Percentiles rank a stretch among this genome's conserved stretches.
These are phyloP conservation scores for Diaporthe citrichinensis DNA, from an alignment of 2,329 filamentous ascomycete genomes.

Conservation along the genomic window DNA sequence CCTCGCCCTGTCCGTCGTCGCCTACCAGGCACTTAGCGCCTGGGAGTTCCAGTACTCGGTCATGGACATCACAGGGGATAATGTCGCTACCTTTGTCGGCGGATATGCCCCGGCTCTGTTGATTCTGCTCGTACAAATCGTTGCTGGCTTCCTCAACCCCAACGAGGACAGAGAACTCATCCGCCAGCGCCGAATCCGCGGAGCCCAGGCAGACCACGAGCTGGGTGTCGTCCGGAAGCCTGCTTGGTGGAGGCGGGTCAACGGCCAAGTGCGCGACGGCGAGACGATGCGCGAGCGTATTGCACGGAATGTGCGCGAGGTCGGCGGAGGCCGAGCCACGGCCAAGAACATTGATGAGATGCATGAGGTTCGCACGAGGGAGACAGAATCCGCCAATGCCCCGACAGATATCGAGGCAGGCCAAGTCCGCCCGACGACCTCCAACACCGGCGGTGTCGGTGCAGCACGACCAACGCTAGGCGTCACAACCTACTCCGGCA, in stretches of 20 bases:
- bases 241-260: slow-evolving; percentile 74
- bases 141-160: slow-evolving; percentile 71
- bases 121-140: slow-evolving; percentile 67
- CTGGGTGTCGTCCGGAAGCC: slow-evolving; percentile 74
- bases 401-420: slow-evolving; percentile 47
- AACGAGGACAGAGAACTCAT: slow-evolving; percentile 82
- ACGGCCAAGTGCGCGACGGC: slow-evolving; percentile 57
- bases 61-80: slow-evolving; percentile 66
- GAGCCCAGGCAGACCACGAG: slow-evolving; percentile 68
- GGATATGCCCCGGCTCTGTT: slow-evolving; percentile 73
- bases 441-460: slow-evolving; percentile 11
- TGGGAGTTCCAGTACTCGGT: slow-evolving; percentile 73
- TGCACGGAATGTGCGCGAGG: slow-evolving; percentile 67
- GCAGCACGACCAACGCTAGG: slow-evolving; percentile 43
- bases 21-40: slow-evolving; percentile 71
- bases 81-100: slow-evolving; percentile 71
- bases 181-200: slow-evolving; percentile 71
- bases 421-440: slow-evolving; percentile 46
- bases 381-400: slow-evolving; percentile 8
- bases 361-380: slow-evolving; percentile 44
- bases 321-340: slow-evolving; percentile 64
- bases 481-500: slow-evolving; percentile 56
- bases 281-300: slow-evolving; percentile 66
- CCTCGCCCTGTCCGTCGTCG: slow-evolving; percentile 67
- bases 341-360: slow-evolving; percentile 56